Base-by-base conservation (phyloP, 305 asterid genomes). In the Nicotiana rustica region DNA sequence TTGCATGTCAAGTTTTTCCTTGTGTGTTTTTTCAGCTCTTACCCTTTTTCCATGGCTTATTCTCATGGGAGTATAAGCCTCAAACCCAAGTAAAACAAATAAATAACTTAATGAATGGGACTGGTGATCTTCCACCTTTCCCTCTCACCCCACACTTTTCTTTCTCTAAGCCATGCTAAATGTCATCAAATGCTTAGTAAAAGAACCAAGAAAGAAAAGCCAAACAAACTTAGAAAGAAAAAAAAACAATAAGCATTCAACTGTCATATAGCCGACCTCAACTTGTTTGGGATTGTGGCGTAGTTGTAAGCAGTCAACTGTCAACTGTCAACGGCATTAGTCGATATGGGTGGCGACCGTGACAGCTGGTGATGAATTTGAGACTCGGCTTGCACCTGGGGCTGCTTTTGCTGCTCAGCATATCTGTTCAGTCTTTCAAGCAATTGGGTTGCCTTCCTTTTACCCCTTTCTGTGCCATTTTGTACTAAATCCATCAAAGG, bases 401-500 rank as follows among this genome's bases (percentile, higher is more conserved):
- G 89, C 84, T 71, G 94, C 89, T 93, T 93, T 70, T 90, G 95
- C 56, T 89, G 93, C 82, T 96, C 98, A 0, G 82, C 89, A 13
- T 87, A 91, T 82, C 99, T 90, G 84, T 88, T 91, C 88, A 96
- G 87, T 83, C 95, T 88, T 85, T 96, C 98, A 0, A 93, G 99
- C 85, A 96, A 70, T 82, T 92, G 98, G 5, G 90, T 84, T 0
- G 98, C 99, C 82, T 96, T 96, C 19, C 99, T 84, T 81, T 84
- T 91, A 5, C 99, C 97, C 88, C 99, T 90, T 35, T 94, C 98
- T 0, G 98, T 96, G 13, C 98, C 99, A 61, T 91, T 85, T 81
- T 91, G 97, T 3, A 89, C 91, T 83, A 96, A 84, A 67, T 96
- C 97, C 10, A 81, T 88, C 81, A 93, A 68, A 4, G 91, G 92